Base-by-base conservation (phyloP, 345 rosid genomes). In the Citrus reticulata region DNA sequence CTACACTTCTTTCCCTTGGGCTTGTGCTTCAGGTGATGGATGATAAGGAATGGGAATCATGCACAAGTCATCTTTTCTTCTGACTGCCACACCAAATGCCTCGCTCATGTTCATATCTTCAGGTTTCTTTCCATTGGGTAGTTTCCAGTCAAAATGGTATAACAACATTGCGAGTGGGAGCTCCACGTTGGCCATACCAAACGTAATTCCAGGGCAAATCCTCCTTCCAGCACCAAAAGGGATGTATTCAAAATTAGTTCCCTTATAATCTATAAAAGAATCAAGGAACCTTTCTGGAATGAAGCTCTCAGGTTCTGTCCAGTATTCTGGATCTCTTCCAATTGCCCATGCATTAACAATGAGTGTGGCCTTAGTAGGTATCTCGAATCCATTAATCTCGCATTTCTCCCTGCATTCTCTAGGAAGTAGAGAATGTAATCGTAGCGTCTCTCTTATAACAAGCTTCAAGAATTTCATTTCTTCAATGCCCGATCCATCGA, bases 81-180 rank as follows among this genome's bases (percentile, higher is more conserved):
- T 74, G 1, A 82, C 54, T 1, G 72, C 24, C 5, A 78, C 10
- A 3, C 77, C 82, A 66, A 82, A 60, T 1, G 0, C 55, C 81
- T 81, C 82, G 2, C 66, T 40, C 82, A 84, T 86, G 79, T 84
- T 81, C 9, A 84, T 24, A 42, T 86, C 84, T 39, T 83, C 85
- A 2, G 27, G 49, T 58, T 39, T 81, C 72, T 42, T 72, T 22
- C 76, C 84, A 34, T 62, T 58, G 0, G 85, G 84, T 1, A 83
- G 39, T 0, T 74, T 49, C 87, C 86, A 86, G 67, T 81, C 83
- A 49, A 86, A 83, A 62, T 82, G 84, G 65, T 65, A 85, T 59
- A 85, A 16, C 2, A 85, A 40, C 24, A 76, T 58, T 2, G 88
- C 88, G 5, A 83, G 70, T 54, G 73, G 73, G 2, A 78, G 79